Percentiles rank a stretch among this genome's conserved stretches.
Evolutionary conservation across 2,329 filamentous ascomycete genomes (phyloP).

Genomic region (Hypoxylon sp.): DNA sequence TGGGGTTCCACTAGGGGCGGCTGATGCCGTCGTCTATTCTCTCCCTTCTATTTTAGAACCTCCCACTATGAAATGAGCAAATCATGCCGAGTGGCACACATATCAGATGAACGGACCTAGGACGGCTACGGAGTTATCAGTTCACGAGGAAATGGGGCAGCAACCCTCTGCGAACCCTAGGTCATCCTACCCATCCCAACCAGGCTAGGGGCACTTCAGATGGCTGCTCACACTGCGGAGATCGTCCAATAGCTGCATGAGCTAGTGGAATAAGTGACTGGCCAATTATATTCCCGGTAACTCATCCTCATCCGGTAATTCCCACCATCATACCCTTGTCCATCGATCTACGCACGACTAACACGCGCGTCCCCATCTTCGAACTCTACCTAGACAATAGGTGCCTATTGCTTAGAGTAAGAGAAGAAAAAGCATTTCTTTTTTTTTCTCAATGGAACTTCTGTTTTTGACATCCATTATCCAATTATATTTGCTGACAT

Average conservation of each 20-base stretch:
- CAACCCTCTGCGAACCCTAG: conserved; percentile 36
- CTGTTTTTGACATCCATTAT: conserved; percentile 22
- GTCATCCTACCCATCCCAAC: conserved; percentile 45
- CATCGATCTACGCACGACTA: conserved; percentile 44
- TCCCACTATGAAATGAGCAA: conserved; percentile 49
- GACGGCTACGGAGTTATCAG: conserved; percentile 34
- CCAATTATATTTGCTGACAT: conserved; percentile 14
- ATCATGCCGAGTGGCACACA: conserved; percentile 51
- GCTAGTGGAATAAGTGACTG: conserved; percentile 35
- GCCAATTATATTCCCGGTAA: conserved; percentile 46
- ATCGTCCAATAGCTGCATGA: conserved; percentile 48
- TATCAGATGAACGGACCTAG: conserved; percentile 45
- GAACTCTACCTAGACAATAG: conserved; percentile 25
- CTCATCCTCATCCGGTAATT: conserved; percentile 44
- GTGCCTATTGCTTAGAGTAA: conserved; percentile 22
- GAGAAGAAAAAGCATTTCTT: conserved; percentile 28
- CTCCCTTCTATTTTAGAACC: conserved; percentile 44
- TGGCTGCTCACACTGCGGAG: conserved; percentile 42
- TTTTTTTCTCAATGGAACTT: conserved; percentile 4
- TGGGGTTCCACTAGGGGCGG: conserved; percentile 46
- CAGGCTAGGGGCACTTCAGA: conserved; percentile 31
- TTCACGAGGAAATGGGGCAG: conserved; percentile 41
- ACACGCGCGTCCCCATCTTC: conserved; percentile 41
- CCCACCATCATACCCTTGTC: conserved; percentile 33
- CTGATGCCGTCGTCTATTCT: conserved; percentile 45